Percentiles rank a stretch among this genome's conserved stretches.
These are phyloP conservation scores for Rubia tinctorum DNA, from an alignment of 305 asterid genomes.

Conservation along the genomic window DNA sequence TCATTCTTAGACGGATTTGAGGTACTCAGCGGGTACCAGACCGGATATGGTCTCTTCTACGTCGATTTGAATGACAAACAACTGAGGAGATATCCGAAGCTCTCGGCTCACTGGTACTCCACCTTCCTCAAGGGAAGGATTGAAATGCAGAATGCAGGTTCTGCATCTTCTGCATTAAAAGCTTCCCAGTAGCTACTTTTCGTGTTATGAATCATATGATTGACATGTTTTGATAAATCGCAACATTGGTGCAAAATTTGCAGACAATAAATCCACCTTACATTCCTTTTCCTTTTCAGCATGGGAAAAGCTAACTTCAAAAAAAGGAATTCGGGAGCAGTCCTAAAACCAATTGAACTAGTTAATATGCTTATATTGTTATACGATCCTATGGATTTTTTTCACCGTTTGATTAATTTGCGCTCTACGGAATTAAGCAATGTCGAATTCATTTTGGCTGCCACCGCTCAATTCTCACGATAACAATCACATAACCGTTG, in stretches of 20 bases:
- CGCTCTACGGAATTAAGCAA: no score
- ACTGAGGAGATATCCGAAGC: constrained; percentile 29
- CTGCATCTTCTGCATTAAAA: neutral
- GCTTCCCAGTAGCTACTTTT: neutral
- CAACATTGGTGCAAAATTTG: no score
- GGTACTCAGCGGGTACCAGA: constrained; percentile 25
- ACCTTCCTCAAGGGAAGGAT: constrained; percentile 19
- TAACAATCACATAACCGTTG: no score
- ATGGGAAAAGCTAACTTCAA: neutral
- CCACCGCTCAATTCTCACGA: no score
- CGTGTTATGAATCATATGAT: neutral
- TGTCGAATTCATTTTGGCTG: no score
- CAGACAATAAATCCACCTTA: no score
- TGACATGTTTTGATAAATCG: neutral
- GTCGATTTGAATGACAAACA: constrained; percentile 36
- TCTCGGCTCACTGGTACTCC: constrained; percentile 36
- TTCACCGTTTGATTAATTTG: no score
- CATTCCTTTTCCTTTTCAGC: neutral
- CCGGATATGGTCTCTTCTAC: constrained; percentile 27
- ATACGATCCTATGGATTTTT: no score
- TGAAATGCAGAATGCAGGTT: neutral
- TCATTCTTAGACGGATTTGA: constrained; percentile 50
- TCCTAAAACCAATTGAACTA: no score
- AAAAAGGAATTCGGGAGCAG: no score
- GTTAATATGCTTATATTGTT: no score